A percentile compares a stretch with the other conserved stretches of the same genome.
Evolutionary conservation across 2,329 filamentous ascomycete species (phyloP).

Genomic region (Botrytis cinerea): DNA sequence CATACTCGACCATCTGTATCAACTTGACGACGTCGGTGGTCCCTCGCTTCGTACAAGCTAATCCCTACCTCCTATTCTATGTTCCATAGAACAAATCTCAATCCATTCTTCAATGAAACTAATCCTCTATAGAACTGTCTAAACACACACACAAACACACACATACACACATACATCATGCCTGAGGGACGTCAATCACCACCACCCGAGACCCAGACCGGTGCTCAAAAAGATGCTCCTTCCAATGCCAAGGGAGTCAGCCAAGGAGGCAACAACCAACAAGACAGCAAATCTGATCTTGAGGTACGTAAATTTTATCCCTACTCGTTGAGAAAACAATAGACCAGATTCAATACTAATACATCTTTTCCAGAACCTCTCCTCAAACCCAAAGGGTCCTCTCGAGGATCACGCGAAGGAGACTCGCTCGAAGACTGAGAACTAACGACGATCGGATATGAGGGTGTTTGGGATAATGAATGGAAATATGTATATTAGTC

Average conservation of each 20-base stretch:
- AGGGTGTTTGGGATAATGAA: neutral
- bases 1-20: neutral
- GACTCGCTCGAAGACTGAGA: constrained; percentile 45
- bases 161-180: constrained; percentile 51
- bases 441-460: neutral
- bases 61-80: neutral
- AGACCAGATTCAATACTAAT: neutral
- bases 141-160: neutral
- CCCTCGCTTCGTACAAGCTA: neutral
- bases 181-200: constrained; percentile 74
- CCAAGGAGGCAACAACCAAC: constrained; percentile 53
- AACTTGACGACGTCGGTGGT: neutral
- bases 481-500: constrained; percentile 1
- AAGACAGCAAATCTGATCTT: constrained; percentile 52
- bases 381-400: constrained; percentile 66
- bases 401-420: constrained; percentile 62
- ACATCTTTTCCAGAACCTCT: constrained; percentile 47
- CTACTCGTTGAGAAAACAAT: neutral
- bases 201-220: constrained; percentile 66
- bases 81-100: neutral
- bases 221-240: constrained; percentile 61
- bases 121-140: neutral
- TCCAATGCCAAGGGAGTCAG: constrained; percentile 60
- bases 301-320: constrained; percentile 45
- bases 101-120: constrained; percentile 4